Conservation (phyloP, 768 basidiomycete species). For the Lentinula aciculospora region DNA sequence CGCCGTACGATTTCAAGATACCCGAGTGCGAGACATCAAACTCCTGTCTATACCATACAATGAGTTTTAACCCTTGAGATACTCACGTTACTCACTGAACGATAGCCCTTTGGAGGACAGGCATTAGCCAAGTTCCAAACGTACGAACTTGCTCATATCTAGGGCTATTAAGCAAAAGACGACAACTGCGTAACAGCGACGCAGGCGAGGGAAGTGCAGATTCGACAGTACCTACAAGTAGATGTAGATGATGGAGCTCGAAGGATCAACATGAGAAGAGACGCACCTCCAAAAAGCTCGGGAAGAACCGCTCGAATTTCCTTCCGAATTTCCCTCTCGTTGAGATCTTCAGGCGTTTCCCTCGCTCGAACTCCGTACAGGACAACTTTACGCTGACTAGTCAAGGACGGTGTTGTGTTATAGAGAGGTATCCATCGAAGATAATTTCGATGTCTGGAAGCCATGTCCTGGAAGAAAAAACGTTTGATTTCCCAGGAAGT, state of each 20-base stretch:
- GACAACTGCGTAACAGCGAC: constrained; percentile 37
- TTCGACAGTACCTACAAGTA: constrained; percentile 24
- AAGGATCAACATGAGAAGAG: neutral
- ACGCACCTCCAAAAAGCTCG: constrained; percentile 59
- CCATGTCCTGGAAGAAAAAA: constrained; percentile 33
- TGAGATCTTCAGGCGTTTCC: constrained; percentile 64
- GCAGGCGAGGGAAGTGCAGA: constrained; percentile 27
- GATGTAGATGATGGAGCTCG: neutral
- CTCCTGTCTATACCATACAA: constrained; percentile 10
- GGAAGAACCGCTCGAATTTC: constrained; percentile 63
- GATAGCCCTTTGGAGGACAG: constrained; percentile 52
- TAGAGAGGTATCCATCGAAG: constrained; percentile 70
- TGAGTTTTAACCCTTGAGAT: neutral
- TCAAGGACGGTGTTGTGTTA: constrained; percentile 49
- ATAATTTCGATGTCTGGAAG: constrained; percentile 65
- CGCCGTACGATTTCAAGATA: constrained; percentile 51
- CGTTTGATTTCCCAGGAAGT: too few species aligned
- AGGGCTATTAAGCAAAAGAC: constrained; percentile 44
- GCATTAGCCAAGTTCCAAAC: constrained; percentile 71
- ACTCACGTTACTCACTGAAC: constrained; percentile 31
- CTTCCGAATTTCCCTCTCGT: constrained; percentile 65
- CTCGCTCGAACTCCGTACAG: constrained; percentile 66
- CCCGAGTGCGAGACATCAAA: constrained; percentile 25
- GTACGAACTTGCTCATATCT: constrained; percentile 73
- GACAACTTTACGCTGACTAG: constrained; percentile 63